Evolutionary conservation across 306 rosid genomes (phyloP).

Genomic region (Trichosanthes cucumerina): DNA sequence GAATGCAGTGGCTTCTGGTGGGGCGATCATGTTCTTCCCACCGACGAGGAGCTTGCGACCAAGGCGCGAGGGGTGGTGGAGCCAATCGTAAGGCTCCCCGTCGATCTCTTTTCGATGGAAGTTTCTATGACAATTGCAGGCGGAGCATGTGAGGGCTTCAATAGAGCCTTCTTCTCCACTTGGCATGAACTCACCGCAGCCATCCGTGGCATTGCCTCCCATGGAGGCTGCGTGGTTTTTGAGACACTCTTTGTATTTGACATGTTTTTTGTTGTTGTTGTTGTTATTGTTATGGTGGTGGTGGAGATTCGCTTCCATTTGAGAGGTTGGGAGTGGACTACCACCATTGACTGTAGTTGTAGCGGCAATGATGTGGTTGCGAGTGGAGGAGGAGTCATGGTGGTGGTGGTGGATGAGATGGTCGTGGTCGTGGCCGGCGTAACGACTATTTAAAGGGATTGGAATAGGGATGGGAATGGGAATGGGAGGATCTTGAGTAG

Average conservation of each 20-base stretch:
- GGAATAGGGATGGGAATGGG: conserved; percentile 40
- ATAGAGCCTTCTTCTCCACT: conserved; percentile 68
- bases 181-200: conserved; percentile 95
- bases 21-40: conserved; percentile 15
- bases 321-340: not conserved
- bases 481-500: conserved; percentile 37
- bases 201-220: conserved; percentile 88
- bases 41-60: not conserved
- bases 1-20: conserved; percentile 19
- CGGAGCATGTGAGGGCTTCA: conserved; percentile 77
- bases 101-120: conserved; percentile 74
- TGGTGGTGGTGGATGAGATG: conserved; percentile 30
- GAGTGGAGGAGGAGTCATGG: conserved; percentile 17
- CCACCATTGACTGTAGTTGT: not conserved
- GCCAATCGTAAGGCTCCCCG: conserved; percentile 23
- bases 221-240: conserved; percentile 89
- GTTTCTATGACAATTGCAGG: conserved; percentile 84
- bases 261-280: not conserved
- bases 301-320: not conserved
- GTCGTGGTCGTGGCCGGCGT: conserved; percentile 27
- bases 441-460: conserved; percentile 33
- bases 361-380: conserved; percentile 27
- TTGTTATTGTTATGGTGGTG: not conserved
- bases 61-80: conserved; percentile 11
- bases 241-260: conserved; percentile 64